These are phyloP conservation scores for Drechslerella stenobrocha DNA, from an alignment of 2,329 filamentous ascomycete genomes.

Conservation along the genomic window DNA sequence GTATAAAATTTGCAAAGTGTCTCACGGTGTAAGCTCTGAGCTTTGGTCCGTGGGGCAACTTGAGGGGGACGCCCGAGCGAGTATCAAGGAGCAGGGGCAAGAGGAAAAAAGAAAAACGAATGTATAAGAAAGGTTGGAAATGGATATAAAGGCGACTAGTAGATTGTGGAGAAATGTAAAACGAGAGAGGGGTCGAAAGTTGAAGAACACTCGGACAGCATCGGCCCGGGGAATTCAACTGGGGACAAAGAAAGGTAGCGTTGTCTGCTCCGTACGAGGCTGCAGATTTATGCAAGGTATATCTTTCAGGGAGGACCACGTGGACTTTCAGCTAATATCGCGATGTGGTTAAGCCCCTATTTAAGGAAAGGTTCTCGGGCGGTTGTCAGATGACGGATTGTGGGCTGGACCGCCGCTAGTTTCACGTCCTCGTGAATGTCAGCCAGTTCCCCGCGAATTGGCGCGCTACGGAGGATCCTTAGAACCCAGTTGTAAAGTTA, in stretches of 20 bases:
- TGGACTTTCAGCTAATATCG: slow-evolving; percentile 43
- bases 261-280: slow-evolving; percentile 28
- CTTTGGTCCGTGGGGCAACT: not conserved
- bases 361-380: slow-evolving; percentile 45
- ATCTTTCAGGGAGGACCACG: slow-evolving; percentile 43
- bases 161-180: slow-evolving; percentile 12
- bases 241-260: slow-evolving; percentile 23
- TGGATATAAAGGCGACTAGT: not conserved
- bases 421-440: slow-evolving; percentile 43
- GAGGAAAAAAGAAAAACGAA: slow-evolving; percentile 20
- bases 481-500: slow-evolving; percentile 35
- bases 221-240: slow-evolving; percentile 26
- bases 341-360: slow-evolving; percentile 44
- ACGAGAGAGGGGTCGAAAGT: slow-evolving; percentile 32
- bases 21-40: slow-evolving; percentile 2
- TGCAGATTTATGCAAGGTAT: slow-evolving; percentile 46
- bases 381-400: slow-evolving; percentile 48
- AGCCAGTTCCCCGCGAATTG: slow-evolving; percentile 47
- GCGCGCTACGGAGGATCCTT: slow-evolving; percentile 30
- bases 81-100: not conserved
- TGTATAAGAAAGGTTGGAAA: slow-evolving; percentile 4
- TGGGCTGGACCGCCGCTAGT: slow-evolving; percentile 47
- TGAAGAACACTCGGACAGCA: slow-evolving; percentile 10
- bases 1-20: slow-evolving; percentile 1
- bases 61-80: not conserved